phyloP scores from a whole-genome alignment of 2,329 filamentous ascomycete genomes.

The Ambrosiella cleistominuta region DNA sequence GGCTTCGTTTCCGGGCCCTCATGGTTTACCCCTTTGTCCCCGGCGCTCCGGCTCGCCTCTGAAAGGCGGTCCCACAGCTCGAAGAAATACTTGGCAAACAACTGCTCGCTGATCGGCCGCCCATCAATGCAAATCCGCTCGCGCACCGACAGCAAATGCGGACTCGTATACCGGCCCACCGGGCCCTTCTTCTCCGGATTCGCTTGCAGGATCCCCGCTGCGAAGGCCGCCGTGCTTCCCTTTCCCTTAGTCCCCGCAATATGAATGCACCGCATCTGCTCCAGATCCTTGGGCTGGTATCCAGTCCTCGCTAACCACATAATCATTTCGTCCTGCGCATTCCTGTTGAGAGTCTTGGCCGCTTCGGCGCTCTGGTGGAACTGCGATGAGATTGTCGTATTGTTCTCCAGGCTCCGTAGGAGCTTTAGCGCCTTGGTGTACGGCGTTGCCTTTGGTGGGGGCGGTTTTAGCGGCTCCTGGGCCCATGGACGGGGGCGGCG shows the following conservation, averaged over 20 bases:
- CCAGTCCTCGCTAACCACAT: slow-evolving; percentile 61
- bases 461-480: neutral
- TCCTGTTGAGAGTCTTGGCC: slow-evolving; percentile 39
- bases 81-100: slow-evolving; percentile 66
- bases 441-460: neutral
- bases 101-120: slow-evolving; percentile 44
- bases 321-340: slow-evolving; percentile 65
- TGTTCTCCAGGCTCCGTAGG: slow-evolving; percentile 63
- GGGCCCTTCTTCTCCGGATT: slow-evolving; percentile 19
- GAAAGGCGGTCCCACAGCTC: slow-evolving; percentile 57
- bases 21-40: slow-evolving; percentile 24
- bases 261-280: slow-evolving; percentile 44
- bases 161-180: slow-evolving; percentile 70
- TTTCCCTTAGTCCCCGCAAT: slow-evolving; percentile 92
- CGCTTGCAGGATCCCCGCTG: slow-evolving; percentile 55
- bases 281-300: slow-evolving; percentile 37
- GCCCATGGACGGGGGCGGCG: neutral
- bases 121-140: slow-evolving; percentile 72
- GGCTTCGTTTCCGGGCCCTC: slow-evolving; percentile 50
- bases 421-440: slow-evolving; percentile 54
- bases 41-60: slow-evolving; percentile 21
- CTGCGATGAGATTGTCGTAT: slow-evolving; percentile 44
- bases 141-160: slow-evolving; percentile 65
- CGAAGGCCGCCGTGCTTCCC: slow-evolving; percentile 71
- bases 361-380: slow-evolving; percentile 22